phyloP scores from a whole-genome alignment of 345 rosid species.

The Eucalyptus urophylla region DNA sequence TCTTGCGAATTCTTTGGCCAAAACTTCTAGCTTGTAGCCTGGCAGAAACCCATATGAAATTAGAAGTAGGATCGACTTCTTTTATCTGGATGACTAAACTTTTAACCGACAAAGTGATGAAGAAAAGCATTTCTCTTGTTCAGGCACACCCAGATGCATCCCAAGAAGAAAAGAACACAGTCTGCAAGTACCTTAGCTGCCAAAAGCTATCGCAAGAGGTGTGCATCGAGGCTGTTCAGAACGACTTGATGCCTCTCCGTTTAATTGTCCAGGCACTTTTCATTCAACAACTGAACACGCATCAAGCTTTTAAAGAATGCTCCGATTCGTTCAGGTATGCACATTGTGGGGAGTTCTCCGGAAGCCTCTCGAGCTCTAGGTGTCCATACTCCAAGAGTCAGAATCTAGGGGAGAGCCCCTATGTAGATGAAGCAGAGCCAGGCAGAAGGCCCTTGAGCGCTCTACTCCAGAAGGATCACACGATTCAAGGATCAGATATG shows the following conservation, averaged over 20 bases:
- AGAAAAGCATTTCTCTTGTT: not conserved
- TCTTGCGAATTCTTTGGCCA: not conserved
- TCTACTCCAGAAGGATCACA: constrained; percentile 25
- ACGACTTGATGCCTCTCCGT: constrained; percentile 77
- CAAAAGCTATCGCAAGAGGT: constrained; percentile 61
- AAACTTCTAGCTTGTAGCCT: not conserved
- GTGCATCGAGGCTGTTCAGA: constrained; percentile 66
- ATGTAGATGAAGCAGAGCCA: constrained; percentile 26
- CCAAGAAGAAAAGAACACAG: constrained; percentile 50
- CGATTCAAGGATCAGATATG: constrained; percentile 11
- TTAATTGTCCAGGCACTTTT: constrained; percentile 69
- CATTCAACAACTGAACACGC: constrained; percentile 63
- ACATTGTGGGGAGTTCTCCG: constrained; percentile 32
- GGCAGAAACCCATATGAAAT: not conserved
- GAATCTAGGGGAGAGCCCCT: constrained; percentile 34
- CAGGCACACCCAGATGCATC: constrained; percentile 43
- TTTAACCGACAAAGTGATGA: not conserved
- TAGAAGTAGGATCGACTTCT: not conserved
- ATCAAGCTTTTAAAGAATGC: constrained; percentile 70
- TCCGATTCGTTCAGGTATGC: constrained; percentile 43
- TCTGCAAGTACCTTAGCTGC: constrained; percentile 67
- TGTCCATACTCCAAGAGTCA: constrained; percentile 41
- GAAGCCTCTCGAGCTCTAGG: constrained; percentile 46
- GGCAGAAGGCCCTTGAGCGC: constrained; percentile 23
- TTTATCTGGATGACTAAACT: not conserved